Conservation (phyloP, 1,284 basidiomycete species). For the Pseudozyma pruni region DNA sequence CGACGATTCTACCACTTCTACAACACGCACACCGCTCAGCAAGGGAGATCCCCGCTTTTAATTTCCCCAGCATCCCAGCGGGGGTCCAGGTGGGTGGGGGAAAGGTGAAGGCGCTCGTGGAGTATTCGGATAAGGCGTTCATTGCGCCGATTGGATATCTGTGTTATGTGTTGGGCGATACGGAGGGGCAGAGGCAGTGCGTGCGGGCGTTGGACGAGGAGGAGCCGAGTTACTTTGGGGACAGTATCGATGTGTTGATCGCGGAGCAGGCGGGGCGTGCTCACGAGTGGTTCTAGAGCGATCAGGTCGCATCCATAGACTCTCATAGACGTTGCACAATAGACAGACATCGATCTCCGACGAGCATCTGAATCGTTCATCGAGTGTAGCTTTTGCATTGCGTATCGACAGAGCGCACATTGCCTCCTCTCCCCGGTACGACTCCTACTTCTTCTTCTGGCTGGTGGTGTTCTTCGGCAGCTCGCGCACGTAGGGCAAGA, state of each 20-base stretch:
- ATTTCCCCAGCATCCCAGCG: slow-evolving; percentile 56
- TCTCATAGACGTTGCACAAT: too few relatives aligned
- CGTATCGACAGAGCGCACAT: too few relatives aligned
- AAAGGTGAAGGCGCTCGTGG: slow-evolving; percentile 37
- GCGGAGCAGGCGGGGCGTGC: slow-evolving; percentile 56
- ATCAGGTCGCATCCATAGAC: too few relatives aligned
- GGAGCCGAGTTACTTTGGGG: slow-evolving; percentile 57
- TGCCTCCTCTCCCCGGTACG: too few relatives aligned
- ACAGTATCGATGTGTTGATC: slow-evolving; percentile 59
- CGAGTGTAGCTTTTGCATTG: too few relatives aligned
- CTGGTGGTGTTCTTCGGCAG: slow-evolving; percentile 76
- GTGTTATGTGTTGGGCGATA: slow-evolving; percentile 54
- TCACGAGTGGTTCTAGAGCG: slow-evolving; percentile 37
- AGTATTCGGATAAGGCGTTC: slow-evolving; percentile 60
- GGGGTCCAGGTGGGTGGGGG: slow-evolving; percentile 37
- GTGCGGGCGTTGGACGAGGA: slow-evolving; percentile 41
- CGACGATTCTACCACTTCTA: slow-evolving; percentile 49
- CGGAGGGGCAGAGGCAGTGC: slow-evolving; percentile 30
- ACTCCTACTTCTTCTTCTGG: slow-evolving; percentile 73
- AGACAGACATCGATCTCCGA: too few relatives aligned
- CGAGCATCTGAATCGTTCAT: too few relatives aligned
- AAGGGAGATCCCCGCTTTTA: not conserved
- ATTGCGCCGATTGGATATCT: slow-evolving; percentile 59
- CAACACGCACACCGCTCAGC: slow-evolving; percentile 47
- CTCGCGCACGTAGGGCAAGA: slow-evolving; percentile 86